Evolutionary conservation across 2,329 filamentous ascomycete species (phyloP).

Genomic region (Nannizziopsis arthrosporioides): DNA sequence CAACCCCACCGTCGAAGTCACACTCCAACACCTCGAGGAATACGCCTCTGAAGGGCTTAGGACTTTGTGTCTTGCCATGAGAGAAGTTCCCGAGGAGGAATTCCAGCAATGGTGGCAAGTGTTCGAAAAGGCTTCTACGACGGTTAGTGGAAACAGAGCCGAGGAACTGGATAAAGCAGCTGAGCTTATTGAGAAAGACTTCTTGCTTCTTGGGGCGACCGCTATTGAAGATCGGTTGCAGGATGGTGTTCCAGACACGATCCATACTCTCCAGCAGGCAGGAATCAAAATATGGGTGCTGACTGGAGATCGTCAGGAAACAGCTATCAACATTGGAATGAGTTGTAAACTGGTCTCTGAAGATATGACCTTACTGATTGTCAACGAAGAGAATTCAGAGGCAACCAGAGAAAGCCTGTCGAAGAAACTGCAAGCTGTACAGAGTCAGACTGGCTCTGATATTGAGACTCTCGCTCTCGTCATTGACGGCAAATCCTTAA

Average conservation of each 20-base stretch:
- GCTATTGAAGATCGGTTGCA: conserved; percentile 95
- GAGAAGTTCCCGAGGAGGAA: conserved; percentile 80
- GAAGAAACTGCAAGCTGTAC: conserved; percentile 87
- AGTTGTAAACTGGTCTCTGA: conserved; percentile 97
- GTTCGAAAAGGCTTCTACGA: conserved; percentile 78
- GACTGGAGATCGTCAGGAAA: conserved; percentile 95
- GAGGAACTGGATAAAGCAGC: conserved; percentile 96
- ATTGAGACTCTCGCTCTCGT: conserved; percentile 62
- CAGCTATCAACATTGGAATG: conserved; percentile 99
- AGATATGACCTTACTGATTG: conserved; percentile 93
- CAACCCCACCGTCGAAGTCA: conserved; percentile 80
- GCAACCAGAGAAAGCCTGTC: conserved; percentile 78
- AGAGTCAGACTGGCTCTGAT: conserved; percentile 66
- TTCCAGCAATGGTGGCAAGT: conserved; percentile 78
- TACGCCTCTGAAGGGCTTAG: conserved; percentile 93
- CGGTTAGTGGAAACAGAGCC: conserved; percentile 79
- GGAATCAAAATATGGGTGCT: conserved; percentile 98
- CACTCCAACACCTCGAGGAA: conserved; percentile 89
- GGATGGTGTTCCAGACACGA: conserved; percentile 95
- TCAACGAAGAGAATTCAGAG: conserved; percentile 75
- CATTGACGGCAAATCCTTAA: conserved; percentile 93
- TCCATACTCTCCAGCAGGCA: conserved; percentile 89
- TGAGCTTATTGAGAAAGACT: conserved; percentile 86
- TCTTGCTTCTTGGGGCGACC: conserved; percentile 83
- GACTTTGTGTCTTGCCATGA: conserved; percentile 88